Conservation (phyloP, 1,139 yeast species). For the Pneumocystis canis region DNA sequence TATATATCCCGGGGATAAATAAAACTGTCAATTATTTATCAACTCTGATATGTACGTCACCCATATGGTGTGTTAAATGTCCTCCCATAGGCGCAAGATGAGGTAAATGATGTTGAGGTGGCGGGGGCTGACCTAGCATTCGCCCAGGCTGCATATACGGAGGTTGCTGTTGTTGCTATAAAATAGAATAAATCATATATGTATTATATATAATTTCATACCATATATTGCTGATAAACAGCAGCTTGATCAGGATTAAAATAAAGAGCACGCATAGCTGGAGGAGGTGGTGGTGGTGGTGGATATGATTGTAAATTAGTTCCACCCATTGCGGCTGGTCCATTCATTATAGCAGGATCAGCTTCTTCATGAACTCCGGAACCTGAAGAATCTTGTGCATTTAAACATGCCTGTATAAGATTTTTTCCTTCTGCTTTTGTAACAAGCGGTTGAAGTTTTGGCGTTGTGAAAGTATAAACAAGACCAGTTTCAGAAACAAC, state of each 20-base stretch:
- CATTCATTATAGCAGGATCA: conserved; percentile 13
- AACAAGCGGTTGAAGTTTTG: conserved; percentile 91
- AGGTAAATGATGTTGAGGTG: not conserved
- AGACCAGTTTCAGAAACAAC: conserved; percentile 96
- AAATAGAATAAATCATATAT: no score
- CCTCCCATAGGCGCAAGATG: not conserved
- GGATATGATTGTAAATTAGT: conserved; percentile 9
- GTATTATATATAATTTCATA: not conserved
- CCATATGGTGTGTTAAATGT: not conserved
- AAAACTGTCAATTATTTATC: not conserved
- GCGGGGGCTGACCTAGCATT: not conserved
- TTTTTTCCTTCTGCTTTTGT: conserved; percentile 95
- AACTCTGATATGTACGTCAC: not conserved
- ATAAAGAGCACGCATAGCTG: conserved; percentile 14
- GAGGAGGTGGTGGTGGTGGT: conserved; percentile 7
- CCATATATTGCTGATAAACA: conserved; percentile 18
- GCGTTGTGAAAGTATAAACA: conserved; percentile 96
- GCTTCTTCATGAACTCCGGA: conserved; percentile 16
- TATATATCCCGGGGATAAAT: no score
- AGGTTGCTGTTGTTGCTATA: not conserved
- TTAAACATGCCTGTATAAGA: conserved; percentile 88
- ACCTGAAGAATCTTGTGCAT: conserved; percentile 54
- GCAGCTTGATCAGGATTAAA: conserved; percentile 23
- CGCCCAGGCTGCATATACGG: not conserved
- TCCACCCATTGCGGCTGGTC: conserved; percentile 14